These are phyloP conservation scores for Ilyonectria destructans DNA, from an alignment of 2,329 filamentous ascomycete genomes.

Conservation along the genomic window DNA sequence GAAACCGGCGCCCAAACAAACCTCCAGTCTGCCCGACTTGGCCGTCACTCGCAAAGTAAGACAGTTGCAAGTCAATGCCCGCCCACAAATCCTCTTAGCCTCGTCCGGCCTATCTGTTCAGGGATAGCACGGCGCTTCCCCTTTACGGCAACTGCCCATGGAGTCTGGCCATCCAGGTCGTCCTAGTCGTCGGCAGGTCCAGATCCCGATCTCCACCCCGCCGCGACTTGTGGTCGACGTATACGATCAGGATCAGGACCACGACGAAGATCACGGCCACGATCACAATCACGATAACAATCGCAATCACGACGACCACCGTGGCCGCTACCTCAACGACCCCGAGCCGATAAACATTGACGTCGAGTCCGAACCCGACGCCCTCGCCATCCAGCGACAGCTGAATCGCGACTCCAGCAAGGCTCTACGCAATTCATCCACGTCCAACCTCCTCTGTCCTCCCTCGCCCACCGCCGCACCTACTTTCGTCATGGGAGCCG, in stretches of 20 bases:
- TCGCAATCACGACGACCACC: constrained; percentile 35
- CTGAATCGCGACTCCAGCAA: constrained; percentile 37
- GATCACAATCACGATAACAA: constrained; percentile 29
- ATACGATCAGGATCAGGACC: constrained; percentile 33
- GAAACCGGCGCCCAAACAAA: not conserved
- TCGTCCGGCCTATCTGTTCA: constrained; percentile 18
- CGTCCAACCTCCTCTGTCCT: constrained; percentile 41
- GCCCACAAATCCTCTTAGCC: constrained; percentile 13
- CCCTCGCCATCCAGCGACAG: constrained; percentile 31
- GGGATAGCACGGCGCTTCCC: constrained; percentile 23
- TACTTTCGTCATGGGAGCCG: constrained; percentile 39
- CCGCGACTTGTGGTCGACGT: constrained; percentile 46
- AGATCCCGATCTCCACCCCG: constrained; percentile 42
- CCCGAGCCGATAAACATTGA: constrained; percentile 25
- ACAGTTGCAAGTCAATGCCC: constrained; percentile 8
- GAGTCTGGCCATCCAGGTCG: constrained; percentile 37
- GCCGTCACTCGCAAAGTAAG: not conserved
- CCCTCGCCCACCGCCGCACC: constrained; percentile 35
- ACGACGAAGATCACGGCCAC: constrained; percentile 11
- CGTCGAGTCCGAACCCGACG: constrained; percentile 17
- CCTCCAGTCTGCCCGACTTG: not conserved
- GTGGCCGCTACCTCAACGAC: constrained; percentile 16
- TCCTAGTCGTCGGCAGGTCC: constrained; percentile 41
- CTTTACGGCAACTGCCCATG: constrained; percentile 29
- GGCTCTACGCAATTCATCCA: constrained; percentile 36